phyloP scores from a whole-genome alignment of 2,329 filamentous ascomycete species.

The Clarireedia hainanense region DNA sequence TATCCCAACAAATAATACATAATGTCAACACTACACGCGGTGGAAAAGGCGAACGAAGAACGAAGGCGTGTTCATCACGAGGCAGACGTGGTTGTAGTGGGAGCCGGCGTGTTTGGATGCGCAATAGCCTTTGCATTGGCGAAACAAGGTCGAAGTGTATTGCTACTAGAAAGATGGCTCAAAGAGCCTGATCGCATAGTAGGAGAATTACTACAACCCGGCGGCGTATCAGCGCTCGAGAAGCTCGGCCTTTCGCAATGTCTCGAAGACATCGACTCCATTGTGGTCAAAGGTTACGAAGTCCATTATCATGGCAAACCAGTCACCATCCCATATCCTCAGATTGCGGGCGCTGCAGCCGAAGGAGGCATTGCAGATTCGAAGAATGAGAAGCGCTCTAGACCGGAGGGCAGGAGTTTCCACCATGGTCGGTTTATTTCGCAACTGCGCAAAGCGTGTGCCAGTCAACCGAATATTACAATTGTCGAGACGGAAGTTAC shows the following conservation, averaged over 20 bases:
- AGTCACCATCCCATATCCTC: slow-evolving; percentile 73
- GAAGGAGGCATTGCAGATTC: slow-evolving; percentile 15
- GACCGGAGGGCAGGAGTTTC: slow-evolving; percentile 71
- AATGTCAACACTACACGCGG: background rate
- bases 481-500: slow-evolving; percentile 85
- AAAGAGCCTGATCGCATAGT: slow-evolving; percentile 94
- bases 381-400: slow-evolving; percentile 29
- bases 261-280: slow-evolving; percentile 80
- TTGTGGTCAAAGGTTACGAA: slow-evolving; percentile 78
- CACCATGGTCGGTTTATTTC: slow-evolving; percentile 93
- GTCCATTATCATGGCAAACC: slow-evolving; percentile 72
- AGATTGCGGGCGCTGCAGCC: slow-evolving; percentile 36
- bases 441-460: slow-evolving; percentile 68
- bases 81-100: slow-evolving; percentile 83
- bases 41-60: slow-evolving; percentile 27
- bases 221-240: slow-evolving; percentile 73
- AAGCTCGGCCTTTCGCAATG: slow-evolving; percentile 75
- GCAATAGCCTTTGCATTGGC: slow-evolving; percentile 77
- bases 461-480: slow-evolving; percentile 72
- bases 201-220: slow-evolving; percentile 89
- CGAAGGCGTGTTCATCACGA: slow-evolving; percentile 50
- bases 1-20: background rate
- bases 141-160: slow-evolving; percentile 81
- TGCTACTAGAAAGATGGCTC: slow-evolving; percentile 81
- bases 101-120: slow-evolving; percentile 84